Base-by-base conservation (phyloP, 495 filamentous ascomycete species). In the Penicillium silybi region DNA sequence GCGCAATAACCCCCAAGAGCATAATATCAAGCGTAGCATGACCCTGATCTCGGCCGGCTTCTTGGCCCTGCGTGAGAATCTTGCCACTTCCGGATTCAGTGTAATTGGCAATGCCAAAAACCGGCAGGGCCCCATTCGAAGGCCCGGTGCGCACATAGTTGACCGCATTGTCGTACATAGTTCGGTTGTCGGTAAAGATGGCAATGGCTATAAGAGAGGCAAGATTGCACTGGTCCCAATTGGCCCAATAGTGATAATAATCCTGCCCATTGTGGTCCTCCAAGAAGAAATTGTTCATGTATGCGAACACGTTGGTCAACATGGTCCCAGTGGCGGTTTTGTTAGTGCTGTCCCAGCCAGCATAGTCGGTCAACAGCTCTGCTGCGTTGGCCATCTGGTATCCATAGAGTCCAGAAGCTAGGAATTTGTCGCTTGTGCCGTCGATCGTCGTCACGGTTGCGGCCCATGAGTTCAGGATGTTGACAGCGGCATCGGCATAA, bases 161-260 rank as follows among this genome's bases (percentile, higher is more conserved):
- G 27, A 69, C 41, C 0, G 58, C 72, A 34, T 67, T 41, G 8
- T 74, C 46, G 26, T 59, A 70, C 53, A 71, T 71, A 4, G 70
- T 73, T 46, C 56, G 17, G 34, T 78, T 74, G 39, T 78, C 74
- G 1, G 63, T 52, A 4, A 75, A 52, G 18, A 76, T 61, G 16
- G 72, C 68, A 46, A 75, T 71, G 8, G 72, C 63, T 15, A 71
- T 41, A 8, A 67, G 57, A 0, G 60, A 64, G 16, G 69, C 70
- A 8, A 75, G 61, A 39, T 78, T 76, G 50, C 68, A 73, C 19
- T 71, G 57, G 41, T 78, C 74, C 72, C 74, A 78, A 43, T 77
- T 77, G 10, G 72, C 72, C 51, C 61, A 77, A 56, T 70, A 75
- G 39, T 74, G 70, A 41, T 70, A 57, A 20, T 65, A 58, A 6